Conservation (phyloP, 78 protist species). For the Diacronema lutheri region DNA sequence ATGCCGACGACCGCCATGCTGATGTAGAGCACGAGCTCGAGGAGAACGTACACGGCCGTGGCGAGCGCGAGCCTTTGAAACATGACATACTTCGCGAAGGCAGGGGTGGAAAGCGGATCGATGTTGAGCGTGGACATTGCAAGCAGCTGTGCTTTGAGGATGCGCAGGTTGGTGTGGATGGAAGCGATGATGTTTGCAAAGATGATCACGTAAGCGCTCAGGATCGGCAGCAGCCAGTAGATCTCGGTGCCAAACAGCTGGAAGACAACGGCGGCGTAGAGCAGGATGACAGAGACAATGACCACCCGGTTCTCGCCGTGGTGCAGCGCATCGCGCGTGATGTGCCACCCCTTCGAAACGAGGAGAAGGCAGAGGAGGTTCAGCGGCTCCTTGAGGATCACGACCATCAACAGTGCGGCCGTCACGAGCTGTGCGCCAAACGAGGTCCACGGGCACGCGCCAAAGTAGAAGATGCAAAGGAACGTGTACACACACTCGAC, state of each 20-base stretch:
- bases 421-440: background rate
- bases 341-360: conserved; percentile 14
- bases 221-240: no score
- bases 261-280: background rate
- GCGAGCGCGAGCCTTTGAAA: background rate
- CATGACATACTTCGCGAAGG: background rate
- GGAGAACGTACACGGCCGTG: background rate
- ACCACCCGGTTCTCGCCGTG: background rate
- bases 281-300: background rate
- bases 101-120: background rate
- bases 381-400: background rate
- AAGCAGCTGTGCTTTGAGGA: conserved; percentile 5
- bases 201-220: no score
- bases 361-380: background rate
- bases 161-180: background rate
- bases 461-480: background rate
- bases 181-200: background rate
- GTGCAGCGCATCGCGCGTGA: background rate
- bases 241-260: background rate
- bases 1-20: background rate
- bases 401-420: background rate
- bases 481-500: background rate
- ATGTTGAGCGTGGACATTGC: background rate
- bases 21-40: background rate
- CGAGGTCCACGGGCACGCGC: background rate